A percentile compares a stretch with the other conserved stretches of the same genome.
Conservation (phyloP, 2,329 filamentous ascomycete species). For the Magnaporthiopsis rhizophila region DNA sequence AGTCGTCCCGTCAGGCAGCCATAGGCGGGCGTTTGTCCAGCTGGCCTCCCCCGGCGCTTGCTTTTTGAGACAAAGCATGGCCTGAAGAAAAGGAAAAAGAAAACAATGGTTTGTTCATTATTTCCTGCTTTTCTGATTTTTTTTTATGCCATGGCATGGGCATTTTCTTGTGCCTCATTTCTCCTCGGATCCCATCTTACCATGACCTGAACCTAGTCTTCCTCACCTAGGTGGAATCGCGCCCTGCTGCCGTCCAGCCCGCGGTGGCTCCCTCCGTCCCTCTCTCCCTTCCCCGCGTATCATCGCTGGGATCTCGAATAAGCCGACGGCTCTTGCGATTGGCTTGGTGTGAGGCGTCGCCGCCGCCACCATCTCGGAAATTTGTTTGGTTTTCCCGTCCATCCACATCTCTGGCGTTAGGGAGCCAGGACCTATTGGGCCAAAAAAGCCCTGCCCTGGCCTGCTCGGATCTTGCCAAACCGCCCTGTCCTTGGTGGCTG, state of each 20-base stretch:
- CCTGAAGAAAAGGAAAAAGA: not conserved
- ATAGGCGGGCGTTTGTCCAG: not conserved
- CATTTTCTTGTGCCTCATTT: not conserved
- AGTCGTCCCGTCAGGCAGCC: not conserved
- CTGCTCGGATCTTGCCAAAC: not conserved
- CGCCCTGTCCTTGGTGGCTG: not conserved
- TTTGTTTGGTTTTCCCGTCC: not conserved
- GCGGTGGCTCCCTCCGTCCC: not conserved
- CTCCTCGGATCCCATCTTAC: not conserved
- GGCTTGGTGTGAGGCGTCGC: not conserved
- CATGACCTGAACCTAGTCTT: no score
- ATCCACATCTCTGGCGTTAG: not conserved
- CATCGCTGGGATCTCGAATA: not conserved
- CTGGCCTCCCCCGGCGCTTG: not conserved
- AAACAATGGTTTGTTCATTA: not conserved
- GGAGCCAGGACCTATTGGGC: no score
- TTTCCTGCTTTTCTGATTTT: not conserved
- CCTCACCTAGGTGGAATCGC: no score
- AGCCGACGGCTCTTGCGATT: not conserved
- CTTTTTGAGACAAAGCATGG: not conserved
- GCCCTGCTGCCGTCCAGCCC: no score
- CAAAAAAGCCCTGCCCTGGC: no score
- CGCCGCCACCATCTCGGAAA: not conserved
- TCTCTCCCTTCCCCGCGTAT: not conserved
- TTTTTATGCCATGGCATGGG: not conserved